Evolutionary conservation across 768 basidiomycete genomes (phyloP), one percentile per base, ranked within the genome.

Genomic region (Lactifluus rugatus): DNA sequence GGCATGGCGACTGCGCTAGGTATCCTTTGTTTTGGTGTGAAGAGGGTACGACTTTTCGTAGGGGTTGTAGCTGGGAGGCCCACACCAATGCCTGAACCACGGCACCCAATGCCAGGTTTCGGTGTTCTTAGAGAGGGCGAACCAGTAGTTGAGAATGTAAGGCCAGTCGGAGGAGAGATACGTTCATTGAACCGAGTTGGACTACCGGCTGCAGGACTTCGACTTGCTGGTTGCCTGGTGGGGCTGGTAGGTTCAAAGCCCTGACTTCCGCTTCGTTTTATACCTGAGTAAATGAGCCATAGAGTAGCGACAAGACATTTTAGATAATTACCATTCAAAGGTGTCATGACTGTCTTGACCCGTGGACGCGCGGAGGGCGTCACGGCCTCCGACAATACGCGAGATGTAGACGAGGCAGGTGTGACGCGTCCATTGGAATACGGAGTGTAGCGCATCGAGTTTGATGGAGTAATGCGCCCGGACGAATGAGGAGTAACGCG

Each of bases 1-100:
- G 87, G 89, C 89, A 91, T 89, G 7, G 86, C 82, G 26, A 87
- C 70, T n/a, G 78, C 75, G 64, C 86, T 87, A 31, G 87, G 85
- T 59, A 88, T 67, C 51, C 87, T 77, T 14, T 80, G 77, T 31
- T 85, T 78, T 45, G 85, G 83, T 11, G 84, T 85, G 59, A 67
- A 56, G 14, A 74, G 71, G 19, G 69, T 56, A 51, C 74, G 71
- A 28, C 66, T 47, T 56, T 72, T 77, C 2, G 72, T 69, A 16
- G 72, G 71, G 9, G 70, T 75, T n/a, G 74, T 69, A 11, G 78
- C 75, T 4, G 78, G 71, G 37, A 71, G 69, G 25, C 72, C 74
- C 10, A 71, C 67, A 17, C 72, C 72, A 8, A 76, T 60, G 37
- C 64, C 68, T 6, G 75, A 61, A 31, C 73, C 52, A 41, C 73